Base-by-base conservation (phyloP, 2,329 filamentous ascomycete genomes). In the Penicillium sp. region DNA sequence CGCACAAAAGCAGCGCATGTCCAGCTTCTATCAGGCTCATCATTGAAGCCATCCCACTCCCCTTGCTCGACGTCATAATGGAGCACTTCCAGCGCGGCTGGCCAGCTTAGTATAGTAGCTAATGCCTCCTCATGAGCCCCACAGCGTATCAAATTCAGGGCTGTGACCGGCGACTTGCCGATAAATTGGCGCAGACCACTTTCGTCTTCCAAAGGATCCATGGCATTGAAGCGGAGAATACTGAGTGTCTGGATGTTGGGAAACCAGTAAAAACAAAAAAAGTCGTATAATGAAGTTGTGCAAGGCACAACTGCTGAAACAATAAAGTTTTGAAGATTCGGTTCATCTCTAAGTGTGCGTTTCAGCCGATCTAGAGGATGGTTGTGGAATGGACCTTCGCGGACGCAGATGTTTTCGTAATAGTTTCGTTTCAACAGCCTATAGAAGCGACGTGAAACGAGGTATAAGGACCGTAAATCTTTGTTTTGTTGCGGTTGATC, bases 41-140 rank as follows among this genome's bases (percentile, higher is more conserved):
- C 55, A 39, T 19, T 35, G 50, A 52, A 19, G 33, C 50, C 44
- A 8, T 19, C 35, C 61, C 59, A 63, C 31, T 49, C 55, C 24
- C 9, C 29, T 58, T 62, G 55, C 1, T 60, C 49, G 22, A 44
- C 57, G 9, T 62, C 59, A 27, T 58, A 63, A 44, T 58, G 57
- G 21, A 63, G 59, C 8, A 43, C 31, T 52, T 62, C 51, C 50
- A 64, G 39, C 24, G 55, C 57, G 19, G 42, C 49, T 49, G 59
- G 57, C 60, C 55, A 61, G 48, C 61, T 60, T 10, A 64, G 46
- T 11, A 62, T 27, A 50, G 50, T 7, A 9, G 57, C 51, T 24
- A 64, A 27, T 42, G 61, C 51, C 16, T 58, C 55, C 45, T 64
- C 55, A 10, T 62, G 55, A 14, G 61, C 61, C 10, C 55, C 53